Conservation (phyloP, 1,284 basidiomycete species). For the Puccinia polysora region DNA sequence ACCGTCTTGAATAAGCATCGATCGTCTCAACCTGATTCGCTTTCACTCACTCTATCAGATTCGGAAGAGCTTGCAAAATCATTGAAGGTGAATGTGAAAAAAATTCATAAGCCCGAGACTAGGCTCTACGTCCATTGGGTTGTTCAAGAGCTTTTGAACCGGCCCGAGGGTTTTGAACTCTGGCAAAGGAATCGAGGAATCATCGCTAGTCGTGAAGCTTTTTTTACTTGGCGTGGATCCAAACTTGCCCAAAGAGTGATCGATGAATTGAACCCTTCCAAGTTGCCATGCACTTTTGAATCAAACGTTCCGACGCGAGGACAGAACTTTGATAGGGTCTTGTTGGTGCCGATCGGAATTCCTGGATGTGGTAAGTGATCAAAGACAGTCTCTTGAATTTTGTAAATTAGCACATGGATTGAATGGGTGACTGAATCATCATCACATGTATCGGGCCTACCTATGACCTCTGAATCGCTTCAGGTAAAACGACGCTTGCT, state of each 20-base stretch:
- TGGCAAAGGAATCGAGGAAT: constrained; percentile 31
- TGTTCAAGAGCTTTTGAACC: constrained; percentile 21
- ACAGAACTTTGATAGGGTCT: constrained; percentile 64
- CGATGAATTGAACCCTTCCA: background rate
- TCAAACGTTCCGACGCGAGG: background rate
- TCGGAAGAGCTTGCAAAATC: background rate
- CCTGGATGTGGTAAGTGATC: constrained; percentile 71
- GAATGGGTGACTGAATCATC: too few relatives aligned
- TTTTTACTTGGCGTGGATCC: constrained; percentile 23
- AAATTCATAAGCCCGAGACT: constrained; percentile 30
- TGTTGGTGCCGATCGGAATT: constrained; percentile 82
- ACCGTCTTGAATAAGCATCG: background rate
- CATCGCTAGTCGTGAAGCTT: constrained; percentile 12
- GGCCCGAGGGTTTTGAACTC: constrained; percentile 18
- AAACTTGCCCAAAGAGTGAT: background rate
- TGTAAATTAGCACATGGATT: too few relatives aligned
- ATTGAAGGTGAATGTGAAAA: constrained; percentile 26
- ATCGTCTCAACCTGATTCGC: background rate
- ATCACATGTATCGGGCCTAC: too few relatives aligned
- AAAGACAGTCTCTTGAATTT: too few relatives aligned
- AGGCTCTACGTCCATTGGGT: constrained; percentile 28
- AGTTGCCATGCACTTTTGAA: background rate
- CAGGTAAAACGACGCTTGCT: constrained; percentile 72
- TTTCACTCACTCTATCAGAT: background rate
- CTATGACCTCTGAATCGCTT: too few relatives aligned